phyloP scores from a whole-genome alignment of 176 grass and related monocot species.

The Triticum turgidum region DNA sequence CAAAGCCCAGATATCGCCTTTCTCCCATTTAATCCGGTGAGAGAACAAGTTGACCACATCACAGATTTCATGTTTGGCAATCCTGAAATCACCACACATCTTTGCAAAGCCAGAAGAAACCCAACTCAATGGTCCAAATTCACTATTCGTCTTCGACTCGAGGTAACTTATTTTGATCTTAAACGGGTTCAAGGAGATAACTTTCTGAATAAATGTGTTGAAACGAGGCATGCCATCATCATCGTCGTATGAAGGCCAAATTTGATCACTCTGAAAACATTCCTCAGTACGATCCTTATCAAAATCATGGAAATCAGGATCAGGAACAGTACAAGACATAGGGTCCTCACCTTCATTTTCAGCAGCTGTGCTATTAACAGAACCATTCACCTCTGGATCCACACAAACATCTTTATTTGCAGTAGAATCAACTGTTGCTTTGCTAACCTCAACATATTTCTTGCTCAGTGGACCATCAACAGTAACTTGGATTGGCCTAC shows the following conservation, averaged over 20 bases:
- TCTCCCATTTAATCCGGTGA: too few species aligned
- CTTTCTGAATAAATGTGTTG: slow-evolving; percentile 58
- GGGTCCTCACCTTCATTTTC: slow-evolving; percentile 43
- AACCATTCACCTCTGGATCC: slow-evolving; percentile 13
- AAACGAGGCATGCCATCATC: slow-evolving; percentile 70
- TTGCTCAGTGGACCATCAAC: slow-evolving; percentile 7
- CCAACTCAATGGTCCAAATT: slow-evolving; percentile 58
- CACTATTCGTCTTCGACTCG: slow-evolving; percentile 39
- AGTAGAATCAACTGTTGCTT: slow-evolving; percentile 28
- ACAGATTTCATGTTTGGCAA: slow-evolving; percentile 38
- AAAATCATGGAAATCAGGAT: too few species aligned
- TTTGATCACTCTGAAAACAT: slow-evolving; percentile 46
- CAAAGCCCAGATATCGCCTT: too few species aligned
- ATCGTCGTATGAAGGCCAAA: slow-evolving; percentile 68
- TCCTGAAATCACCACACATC: slow-evolving; percentile 58
- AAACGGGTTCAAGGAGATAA: slow-evolving; percentile 55
- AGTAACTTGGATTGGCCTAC: slow-evolving; percentile 13
- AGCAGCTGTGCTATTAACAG: neutral
- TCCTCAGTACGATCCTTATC: neutral
- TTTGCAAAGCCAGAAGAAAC: slow-evolving; percentile 61
- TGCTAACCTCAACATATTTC: slow-evolving; percentile 30
- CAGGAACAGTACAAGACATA: neutral
- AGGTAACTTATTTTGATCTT: slow-evolving; percentile 54
- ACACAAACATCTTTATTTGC: slow-evolving; percentile 9
- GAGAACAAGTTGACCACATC: too few species aligned